Base-by-base conservation (phyloP, 176 grass and related monocot species). In the Musa acuminata region DNA sequence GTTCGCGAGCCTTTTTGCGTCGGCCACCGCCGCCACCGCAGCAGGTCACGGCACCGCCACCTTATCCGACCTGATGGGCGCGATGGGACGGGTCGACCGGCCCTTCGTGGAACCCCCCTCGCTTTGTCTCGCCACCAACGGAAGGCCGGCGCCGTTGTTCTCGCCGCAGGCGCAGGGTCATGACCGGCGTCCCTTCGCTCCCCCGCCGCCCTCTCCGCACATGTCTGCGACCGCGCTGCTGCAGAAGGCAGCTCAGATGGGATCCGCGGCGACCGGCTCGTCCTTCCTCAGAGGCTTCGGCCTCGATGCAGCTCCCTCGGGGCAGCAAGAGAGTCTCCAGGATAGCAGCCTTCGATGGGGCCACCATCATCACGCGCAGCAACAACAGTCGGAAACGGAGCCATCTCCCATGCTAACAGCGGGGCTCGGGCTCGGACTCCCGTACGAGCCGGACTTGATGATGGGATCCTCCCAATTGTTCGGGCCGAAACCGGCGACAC, bases 211-310 rank as follows among this genome's bases (percentile, higher is more conserved):
- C 1, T 91, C 95, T 0, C 82, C 80, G 14, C 96, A 99, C 84
- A 91, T 99, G 91, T 99, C 96, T 0, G 96, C 96, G 12, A 99
- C 96, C 1, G 91, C 95, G 7, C 63, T 99, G 72, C 86, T 99
- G 0, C 95, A 99, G 79, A 99, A 99, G 76, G 95, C 95, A 0
- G 88, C 90, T 13, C 90, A 99, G 55, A 99, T 99, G 95, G 95
- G 95, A 13, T 86, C 88, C 43, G 80, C 90, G 8, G 81, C 87
- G 5, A 92, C 89, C 0, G 87, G 85, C 52, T 88, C 89, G 0
- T 94, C 90, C 10, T 91, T 94, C 77, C 90, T 99, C 58, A 89
- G 82, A 12, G 82, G 95, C 0, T 77, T 99, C 26, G 88, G 88
- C 13, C 88, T 99, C 1, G 86, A 67, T 8, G 35, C 35, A 43